A percentile compares a stretch with the other conserved stretches of the same genome.
These are phyloP conservation scores for Kazachstania psychrophila DNA, from an alignment of 805 yeast species.

Conservation along the genomic window DNA sequence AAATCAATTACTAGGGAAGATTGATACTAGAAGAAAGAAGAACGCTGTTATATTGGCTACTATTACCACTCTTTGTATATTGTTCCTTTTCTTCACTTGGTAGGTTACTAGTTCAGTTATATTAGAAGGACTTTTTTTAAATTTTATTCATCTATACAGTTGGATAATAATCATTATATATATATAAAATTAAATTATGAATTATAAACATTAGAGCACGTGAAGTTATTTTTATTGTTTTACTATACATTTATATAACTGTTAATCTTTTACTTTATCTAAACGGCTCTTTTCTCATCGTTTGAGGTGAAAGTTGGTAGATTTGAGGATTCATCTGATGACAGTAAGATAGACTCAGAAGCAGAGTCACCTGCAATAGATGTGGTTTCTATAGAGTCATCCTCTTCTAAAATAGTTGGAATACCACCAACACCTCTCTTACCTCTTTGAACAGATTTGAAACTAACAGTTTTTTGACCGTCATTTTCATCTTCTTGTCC, in stretches of 20 bases:
- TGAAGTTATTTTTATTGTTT: not conserved
- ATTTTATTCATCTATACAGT: too few species aligned
- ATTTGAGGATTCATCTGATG: slow-evolving; percentile 10
- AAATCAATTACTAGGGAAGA: slow-evolving; percentile 61
- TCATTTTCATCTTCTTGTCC: slow-evolving; percentile 9
- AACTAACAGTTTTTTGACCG: slow-evolving; percentile 23
- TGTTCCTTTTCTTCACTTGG: slow-evolving; percentile 51
- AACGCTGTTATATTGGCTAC: slow-evolving; percentile 77
- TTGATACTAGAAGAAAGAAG: slow-evolving; percentile 80
- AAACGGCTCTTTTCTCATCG: not conserved
- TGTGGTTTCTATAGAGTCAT: slow-evolving; percentile 18
- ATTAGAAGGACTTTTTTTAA: too few species aligned
- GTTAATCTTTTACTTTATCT: not conserved
- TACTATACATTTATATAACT: not conserved
- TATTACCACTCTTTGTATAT: slow-evolving; percentile 62
- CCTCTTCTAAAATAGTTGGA: slow-evolving; percentile 27
- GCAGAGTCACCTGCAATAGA: slow-evolving; percentile 16
- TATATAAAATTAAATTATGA: too few species aligned
- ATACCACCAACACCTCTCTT: slow-evolving; percentile 22
- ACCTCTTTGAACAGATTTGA: slow-evolving; percentile 22
- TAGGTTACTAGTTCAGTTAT: too few species aligned
- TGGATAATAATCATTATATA: too few species aligned
- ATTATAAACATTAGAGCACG: not conserved
- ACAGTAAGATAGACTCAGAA: slow-evolving; percentile 8
- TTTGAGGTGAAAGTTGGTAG: slow-evolving; percentile 6